Evolutionary conservation across 1,139 yeast genomes (phyloP).

Genomic region (Lizanozyma gosingica): DNA sequence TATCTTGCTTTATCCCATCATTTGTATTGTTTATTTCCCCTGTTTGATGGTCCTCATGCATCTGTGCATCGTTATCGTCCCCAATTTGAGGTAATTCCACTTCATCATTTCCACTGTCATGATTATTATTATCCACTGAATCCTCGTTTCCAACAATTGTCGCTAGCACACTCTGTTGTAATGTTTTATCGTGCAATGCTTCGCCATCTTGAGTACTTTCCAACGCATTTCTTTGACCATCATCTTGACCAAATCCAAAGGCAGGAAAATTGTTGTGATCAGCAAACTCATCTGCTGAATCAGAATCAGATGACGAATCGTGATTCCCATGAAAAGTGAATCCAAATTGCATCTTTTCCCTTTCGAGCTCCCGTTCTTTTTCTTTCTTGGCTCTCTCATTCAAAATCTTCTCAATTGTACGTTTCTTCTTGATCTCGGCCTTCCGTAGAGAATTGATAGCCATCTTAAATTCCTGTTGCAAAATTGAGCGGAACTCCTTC

Average conservation of each 20-base stretch:
- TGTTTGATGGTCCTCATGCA: conserved; percentile 1
- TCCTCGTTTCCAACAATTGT: neutral
- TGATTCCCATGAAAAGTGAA: conserved; percentile 20
- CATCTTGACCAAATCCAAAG: neutral
- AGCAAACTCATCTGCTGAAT: neutral
- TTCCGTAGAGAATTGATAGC: conserved; percentile 24
- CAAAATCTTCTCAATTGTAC: conserved; percentile 14
- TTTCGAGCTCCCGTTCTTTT: conserved; percentile 12
- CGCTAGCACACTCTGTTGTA: neutral
- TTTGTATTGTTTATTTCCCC: neutral
- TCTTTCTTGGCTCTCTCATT: conserved; percentile 16
- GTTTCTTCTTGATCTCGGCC: conserved; percentile 19
- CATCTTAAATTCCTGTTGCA: conserved; percentile 22
- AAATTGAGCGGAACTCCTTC: conserved; percentile 12
- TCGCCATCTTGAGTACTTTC: neutral
- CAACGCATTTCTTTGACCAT: neutral
- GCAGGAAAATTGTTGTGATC: neutral
- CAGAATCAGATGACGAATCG: conserved; percentile 7
- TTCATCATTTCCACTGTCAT: conserved; percentile 8
- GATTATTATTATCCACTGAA: conserved; percentile 14
- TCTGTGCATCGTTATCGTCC: conserved; percentile 5
- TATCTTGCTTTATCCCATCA: neutral
- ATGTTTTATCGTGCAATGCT: neutral
- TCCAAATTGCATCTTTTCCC: conserved; percentile 20
- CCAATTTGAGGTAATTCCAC: conserved; percentile 6